These are phyloP conservation scores for Phytophthora melonis DNA, from an alignment of 352 stramenopile species.

Conservation along the genomic window DNA sequence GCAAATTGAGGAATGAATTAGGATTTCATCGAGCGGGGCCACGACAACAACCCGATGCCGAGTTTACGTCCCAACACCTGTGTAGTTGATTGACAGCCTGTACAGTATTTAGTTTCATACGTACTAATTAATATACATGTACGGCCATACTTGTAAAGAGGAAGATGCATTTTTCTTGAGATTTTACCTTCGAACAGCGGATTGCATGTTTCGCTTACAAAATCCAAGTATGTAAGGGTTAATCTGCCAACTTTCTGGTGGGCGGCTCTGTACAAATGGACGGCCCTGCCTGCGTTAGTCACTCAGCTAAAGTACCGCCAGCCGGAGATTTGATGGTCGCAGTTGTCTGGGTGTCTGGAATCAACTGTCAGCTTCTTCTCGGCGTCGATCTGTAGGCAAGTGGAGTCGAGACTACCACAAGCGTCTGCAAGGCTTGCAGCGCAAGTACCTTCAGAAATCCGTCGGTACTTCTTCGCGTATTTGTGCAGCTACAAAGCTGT, in stretches of 20 bases:
- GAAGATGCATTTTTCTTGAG: constrained; percentile 5
- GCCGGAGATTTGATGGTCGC: neutral
- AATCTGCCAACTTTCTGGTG: neutral
- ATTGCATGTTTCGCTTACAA: too few relatives aligned
- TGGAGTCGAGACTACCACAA: neutral
- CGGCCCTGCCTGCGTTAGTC: too few relatives aligned
- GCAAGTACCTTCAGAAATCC: constrained; percentile 1
- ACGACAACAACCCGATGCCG: neutral
- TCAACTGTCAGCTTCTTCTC: neutral
- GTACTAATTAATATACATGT: too few relatives aligned
- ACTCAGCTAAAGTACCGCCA: too few relatives aligned
- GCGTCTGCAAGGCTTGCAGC: neutral
- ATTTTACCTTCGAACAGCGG: neutral
- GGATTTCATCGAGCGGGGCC: neutral
- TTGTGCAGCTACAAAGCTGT: neutral
- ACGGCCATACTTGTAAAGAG: too few relatives aligned
- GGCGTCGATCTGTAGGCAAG: too few relatives aligned
- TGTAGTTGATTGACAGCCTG: constrained; percentile 2
- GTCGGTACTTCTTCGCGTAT: constrained; percentile 8
- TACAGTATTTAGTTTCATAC: neutral
- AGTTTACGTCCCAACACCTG: constrained; percentile 11
- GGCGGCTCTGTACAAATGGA: neutral
- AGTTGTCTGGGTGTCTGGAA: neutral
- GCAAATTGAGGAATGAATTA: constrained; percentile 34
- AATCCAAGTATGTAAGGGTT: too few relatives aligned